phyloP scores from a whole-genome alignment of 768 basidiomycete species.

The Rhodosporidiobolus odoratus region DNA sequence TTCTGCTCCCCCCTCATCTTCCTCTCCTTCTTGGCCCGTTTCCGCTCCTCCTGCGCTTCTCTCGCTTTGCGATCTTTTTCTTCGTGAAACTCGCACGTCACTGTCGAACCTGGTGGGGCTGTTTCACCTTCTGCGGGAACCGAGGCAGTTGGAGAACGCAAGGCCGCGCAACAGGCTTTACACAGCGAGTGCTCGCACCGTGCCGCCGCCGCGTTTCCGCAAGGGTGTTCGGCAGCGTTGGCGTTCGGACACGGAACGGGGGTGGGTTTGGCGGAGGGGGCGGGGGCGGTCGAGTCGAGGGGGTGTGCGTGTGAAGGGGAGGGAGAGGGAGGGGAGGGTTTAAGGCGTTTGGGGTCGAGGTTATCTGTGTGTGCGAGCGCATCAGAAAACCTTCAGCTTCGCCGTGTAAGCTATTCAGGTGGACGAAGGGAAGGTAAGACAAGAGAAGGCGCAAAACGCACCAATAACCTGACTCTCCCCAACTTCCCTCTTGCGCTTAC shows the following conservation, averaged over 20 bases:
- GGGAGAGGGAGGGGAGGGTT: conserved; percentile 2
- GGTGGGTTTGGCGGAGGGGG: neutral
- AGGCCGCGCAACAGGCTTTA: conserved; percentile 17
- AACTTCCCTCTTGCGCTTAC: conserved; percentile 21
- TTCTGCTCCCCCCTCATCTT: neutral
- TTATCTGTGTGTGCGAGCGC: neutral
- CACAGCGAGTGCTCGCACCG: conserved; percentile 26
- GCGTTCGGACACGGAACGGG: neutral
- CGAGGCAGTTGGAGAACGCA: neutral
- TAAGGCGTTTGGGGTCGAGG: conserved; percentile 1
- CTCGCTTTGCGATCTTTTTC: conserved; percentile 8
- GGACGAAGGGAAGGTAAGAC: neutral
- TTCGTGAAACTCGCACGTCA: conserved; percentile 24
- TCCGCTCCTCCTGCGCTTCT: conserved; percentile 33
- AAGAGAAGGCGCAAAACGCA: neutral
- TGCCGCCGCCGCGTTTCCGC: conserved; percentile 8
- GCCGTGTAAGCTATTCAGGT: too few relatives aligned
- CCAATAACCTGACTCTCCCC: conserved; percentile 5
- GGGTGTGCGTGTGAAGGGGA: neutral
- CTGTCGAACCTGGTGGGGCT: too few relatives aligned
- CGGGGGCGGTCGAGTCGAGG: neutral
- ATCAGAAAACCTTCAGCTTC: neutral
- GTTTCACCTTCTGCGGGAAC: neutral
- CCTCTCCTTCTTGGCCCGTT: conserved; percentile 5
- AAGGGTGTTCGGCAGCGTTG: conserved; percentile 16